Percentiles rank a stretch among this genome's conserved stretches.
phyloP scores from a whole-genome alignment of 2,329 filamentous ascomycete species.

The Sporothrix mexicana region DNA sequence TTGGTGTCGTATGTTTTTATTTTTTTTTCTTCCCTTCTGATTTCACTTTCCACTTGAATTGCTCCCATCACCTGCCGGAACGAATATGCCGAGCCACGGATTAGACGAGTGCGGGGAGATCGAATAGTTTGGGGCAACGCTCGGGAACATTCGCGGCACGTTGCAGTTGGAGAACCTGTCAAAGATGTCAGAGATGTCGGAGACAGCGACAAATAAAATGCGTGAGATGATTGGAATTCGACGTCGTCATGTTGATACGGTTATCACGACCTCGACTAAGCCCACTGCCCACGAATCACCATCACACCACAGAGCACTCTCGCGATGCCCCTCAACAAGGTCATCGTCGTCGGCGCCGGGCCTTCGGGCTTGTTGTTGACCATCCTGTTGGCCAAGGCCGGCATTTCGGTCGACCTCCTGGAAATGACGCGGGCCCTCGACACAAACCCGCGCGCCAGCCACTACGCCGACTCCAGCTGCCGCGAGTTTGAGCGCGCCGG shows the following conservation, averaged over 20 bases:
- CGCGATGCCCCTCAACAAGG: conserved; percentile 25
- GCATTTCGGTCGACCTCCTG: conserved; percentile 45
- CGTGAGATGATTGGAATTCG: neutral
- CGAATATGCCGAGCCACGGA: neutral
- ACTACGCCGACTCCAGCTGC: conserved; percentile 41
- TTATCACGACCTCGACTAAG: neutral
- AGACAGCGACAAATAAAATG: neutral
- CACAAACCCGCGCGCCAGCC: conserved; percentile 43
- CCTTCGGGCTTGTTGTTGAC: conserved; percentile 55
- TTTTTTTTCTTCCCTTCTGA: neutral
- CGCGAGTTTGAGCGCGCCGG: conserved; percentile 41
- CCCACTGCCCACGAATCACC: neutral
- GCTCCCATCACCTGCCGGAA: too few relatives aligned
- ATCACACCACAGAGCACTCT: neutral
- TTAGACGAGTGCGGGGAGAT: neutral
- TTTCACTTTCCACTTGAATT: too few relatives aligned
- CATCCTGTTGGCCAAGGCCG: conserved; percentile 58
- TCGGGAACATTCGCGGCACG: neutral
- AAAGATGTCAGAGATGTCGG: neutral
- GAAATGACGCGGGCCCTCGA: conserved; percentile 42
- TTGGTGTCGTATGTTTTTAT: neutral
- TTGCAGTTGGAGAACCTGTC: neutral
- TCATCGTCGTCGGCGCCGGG: conserved; percentile 41
- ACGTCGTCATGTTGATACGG: too few relatives aligned
- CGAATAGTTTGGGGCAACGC: neutral